Conservation (phyloP, 2,329 filamentous ascomycete genomes). For the Cladophialophora carrionii region DNA sequence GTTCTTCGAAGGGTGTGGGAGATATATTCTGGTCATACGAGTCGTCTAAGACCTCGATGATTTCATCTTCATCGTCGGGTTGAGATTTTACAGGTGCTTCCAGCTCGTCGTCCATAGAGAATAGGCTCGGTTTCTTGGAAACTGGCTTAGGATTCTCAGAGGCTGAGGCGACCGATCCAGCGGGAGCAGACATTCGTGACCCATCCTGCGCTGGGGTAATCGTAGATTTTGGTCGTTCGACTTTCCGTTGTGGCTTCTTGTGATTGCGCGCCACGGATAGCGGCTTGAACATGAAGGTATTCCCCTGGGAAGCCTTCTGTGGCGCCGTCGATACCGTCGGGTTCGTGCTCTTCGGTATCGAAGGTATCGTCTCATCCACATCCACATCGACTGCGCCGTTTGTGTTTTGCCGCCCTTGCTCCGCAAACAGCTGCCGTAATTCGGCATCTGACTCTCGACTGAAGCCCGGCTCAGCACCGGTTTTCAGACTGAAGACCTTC, state of each 20-base stretch:
- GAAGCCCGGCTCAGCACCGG: constrained; percentile 80
- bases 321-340: constrained; percentile 56
- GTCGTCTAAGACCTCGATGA: constrained; percentile 48
- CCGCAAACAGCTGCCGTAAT: constrained; percentile 43
- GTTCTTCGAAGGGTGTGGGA: constrained; percentile 24
- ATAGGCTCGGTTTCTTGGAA: constrained; percentile 50
- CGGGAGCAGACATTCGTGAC: neutral
- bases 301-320: constrained; percentile 64
- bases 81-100: constrained; percentile 16
- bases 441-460: constrained; percentile 61
- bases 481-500: constrained; percentile 74
- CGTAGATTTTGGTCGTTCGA: constrained; percentile 43
- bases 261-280: constrained; percentile 77
- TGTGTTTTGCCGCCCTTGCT: constrained; percentile 40
- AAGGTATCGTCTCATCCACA: constrained; percentile 27
- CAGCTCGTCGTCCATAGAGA: constrained; percentile 41
- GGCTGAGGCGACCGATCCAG: neutral
- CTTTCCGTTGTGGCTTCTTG: constrained; percentile 67
- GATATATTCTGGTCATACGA: constrained; percentile 35
- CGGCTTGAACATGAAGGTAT: constrained; percentile 85
- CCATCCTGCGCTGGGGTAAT: neutral
- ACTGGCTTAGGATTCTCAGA: constrained; percentile 23
- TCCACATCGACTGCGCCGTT: constrained; percentile 19
- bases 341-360: constrained; percentile 45
- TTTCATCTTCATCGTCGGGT: constrained; percentile 37